Evolutionary conservation across 169 alveolate genomes (phyloP).

Genomic region (Eimeria praecox): DNA sequence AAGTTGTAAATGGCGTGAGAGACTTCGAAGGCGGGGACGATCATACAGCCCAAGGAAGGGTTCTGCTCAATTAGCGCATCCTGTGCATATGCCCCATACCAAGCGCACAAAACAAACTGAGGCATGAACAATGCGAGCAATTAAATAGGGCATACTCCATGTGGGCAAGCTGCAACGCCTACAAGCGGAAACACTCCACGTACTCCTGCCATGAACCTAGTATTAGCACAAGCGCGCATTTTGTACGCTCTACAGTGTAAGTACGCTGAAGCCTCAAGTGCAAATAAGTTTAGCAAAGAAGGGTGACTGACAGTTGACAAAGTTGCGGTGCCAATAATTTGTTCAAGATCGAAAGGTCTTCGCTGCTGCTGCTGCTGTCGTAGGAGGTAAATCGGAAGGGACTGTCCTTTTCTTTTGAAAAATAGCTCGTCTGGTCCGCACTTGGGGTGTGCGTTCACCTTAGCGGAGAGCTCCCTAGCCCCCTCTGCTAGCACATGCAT

Average conservation of each 20-base stretch:
- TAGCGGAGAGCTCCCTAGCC: conserved; percentile 1
- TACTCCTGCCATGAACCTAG: background rate
- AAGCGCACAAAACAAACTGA: background rate
- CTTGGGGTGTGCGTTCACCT: conserved; percentile 20
- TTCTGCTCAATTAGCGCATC: conserved; percentile 27
- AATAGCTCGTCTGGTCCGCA: conserved; percentile 20
- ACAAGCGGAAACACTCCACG: background rate
- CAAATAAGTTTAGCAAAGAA: background rate
- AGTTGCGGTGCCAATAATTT: conserved; percentile 41
- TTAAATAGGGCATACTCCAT: background rate
- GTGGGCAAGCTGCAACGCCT: background rate
- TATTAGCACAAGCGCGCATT: background rate
- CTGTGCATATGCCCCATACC: conserved; percentile 12
- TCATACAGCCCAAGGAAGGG: conserved; percentile 36
- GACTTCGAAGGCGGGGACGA: conserved; percentile 60
- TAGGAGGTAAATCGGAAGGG: conserved; percentile 29
- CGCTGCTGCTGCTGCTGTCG: conserved; percentile 47
- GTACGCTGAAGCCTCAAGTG: background rate
- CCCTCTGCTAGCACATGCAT: conserved; percentile 78
- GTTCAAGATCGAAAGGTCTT: background rate
- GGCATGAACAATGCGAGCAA: background rate
- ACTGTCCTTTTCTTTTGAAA: conserved; percentile 13
- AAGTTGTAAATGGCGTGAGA: conserved; percentile 34
- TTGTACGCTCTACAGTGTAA: background rate
- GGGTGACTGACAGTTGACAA: conserved; percentile 6